Evolutionary conservation across 352 stramenopile genomes (phyloP).

Genomic region (Phytophthora chlamydospora): DNA sequence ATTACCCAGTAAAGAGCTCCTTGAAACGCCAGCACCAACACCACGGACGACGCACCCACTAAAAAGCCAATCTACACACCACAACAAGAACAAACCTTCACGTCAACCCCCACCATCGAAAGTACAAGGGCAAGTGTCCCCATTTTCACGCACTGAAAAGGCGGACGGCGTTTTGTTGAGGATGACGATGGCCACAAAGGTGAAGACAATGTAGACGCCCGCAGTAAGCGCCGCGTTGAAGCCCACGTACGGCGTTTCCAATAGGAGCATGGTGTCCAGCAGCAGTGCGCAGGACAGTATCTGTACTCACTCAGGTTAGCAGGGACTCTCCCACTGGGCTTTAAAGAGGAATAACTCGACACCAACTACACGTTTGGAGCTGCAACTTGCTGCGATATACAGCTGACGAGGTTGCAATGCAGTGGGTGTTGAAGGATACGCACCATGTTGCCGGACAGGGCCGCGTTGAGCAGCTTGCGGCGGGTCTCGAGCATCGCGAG

Average conservation of each 20-base stretch:
- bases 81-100: slow-evolving; percentile 4
- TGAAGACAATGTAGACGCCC: slow-evolving; percentile 64
- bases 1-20: slow-evolving; percentile 73
- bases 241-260: slow-evolving; percentile 72
- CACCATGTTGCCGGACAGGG: slow-evolving; percentile 72
- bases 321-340: slow-evolving; percentile 4
- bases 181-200: slow-evolving; percentile 77
- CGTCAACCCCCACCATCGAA: not conserved
- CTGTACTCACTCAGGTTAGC: slow-evolving; percentile 31
- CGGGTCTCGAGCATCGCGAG: slow-evolving; percentile 58
- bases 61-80: slow-evolving; percentile 69
- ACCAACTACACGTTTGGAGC: slow-evolving; percentile 8
- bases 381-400: slow-evolving; percentile 10
- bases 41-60: slow-evolving; percentile 65
- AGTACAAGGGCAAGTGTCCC: not conserved
- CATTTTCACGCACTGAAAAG: slow-evolving; percentile 56
- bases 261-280: slow-evolving; percentile 71
- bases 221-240: slow-evolving; percentile 74
- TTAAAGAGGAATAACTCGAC: not conserved
- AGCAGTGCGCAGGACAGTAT: slow-evolving; percentile 65
- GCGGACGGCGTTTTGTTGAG: slow-evolving; percentile 84
- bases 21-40: slow-evolving; percentile 75
- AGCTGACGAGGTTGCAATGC: not conserved
- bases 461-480: slow-evolving; percentile 74
- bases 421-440: slow-evolving; percentile 14